phyloP scores from a whole-genome alignment of 176 grass and related monocot genomes.

The Oryza meyeriana region DNA sequence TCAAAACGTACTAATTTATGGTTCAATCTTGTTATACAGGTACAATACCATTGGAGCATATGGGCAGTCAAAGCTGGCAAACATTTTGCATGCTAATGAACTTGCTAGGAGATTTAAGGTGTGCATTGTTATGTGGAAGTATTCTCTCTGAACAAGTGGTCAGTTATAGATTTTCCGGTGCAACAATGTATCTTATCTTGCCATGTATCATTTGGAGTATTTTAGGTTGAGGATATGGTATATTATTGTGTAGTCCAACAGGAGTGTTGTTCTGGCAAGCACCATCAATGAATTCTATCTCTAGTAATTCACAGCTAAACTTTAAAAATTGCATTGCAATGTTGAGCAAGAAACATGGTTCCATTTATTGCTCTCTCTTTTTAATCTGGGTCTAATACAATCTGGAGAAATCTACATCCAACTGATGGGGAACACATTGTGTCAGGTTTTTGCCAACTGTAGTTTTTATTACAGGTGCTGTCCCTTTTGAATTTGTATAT shows the following conservation, averaged over 20 bases:
- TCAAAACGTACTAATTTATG: neutral
- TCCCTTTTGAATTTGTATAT: neutral
- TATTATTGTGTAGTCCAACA: neutral
- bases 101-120: constrained; percentile 83
- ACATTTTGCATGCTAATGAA: constrained; percentile 90
- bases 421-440: neutral
- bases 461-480: neutral
- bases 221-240: neutral
- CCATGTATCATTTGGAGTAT: neutral
- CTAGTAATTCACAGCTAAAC: neutral
- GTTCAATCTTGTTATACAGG: constrained; percentile 44
- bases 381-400: neutral
- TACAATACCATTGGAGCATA: constrained; percentile 72
- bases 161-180: neutral
- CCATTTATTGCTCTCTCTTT: neutral
- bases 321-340: neutral
- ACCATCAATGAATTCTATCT: neutral
- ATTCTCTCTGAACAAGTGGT: neutral
- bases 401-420: neutral
- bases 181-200: neutral
- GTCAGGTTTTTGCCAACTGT: neutral
- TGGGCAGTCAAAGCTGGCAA: constrained; percentile 89
- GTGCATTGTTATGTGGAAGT: neutral
- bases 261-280: neutral
- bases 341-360: neutral